Base-by-base conservation (phyloP, 352 stramenopile species). In the Globisporangium perplexum region DNA sequence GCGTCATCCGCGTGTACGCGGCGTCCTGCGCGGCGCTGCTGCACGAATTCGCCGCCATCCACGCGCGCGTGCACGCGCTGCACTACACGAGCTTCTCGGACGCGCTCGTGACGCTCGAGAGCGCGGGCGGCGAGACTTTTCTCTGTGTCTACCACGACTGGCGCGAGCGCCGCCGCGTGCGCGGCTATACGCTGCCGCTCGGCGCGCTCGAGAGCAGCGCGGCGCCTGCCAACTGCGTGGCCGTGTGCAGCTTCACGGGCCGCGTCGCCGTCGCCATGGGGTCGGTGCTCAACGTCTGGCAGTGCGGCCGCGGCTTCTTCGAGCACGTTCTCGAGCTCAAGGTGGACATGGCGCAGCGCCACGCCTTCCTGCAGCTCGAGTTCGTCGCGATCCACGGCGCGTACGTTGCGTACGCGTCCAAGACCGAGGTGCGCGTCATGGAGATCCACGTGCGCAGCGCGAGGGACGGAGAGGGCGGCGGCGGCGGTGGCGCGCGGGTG, bases 71-170 rank as follows among this genome's bases (percentile, higher is more conserved):
- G 50, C 71, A 88, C 53, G 64, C 75, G 41, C 57, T 94, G 61
- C 76, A 88, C 53, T 91, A 92, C 65, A 94, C 83, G 51, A 90
- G 79, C 65, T 92, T 94, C 58, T 90, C 81, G 17, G 83, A 94
- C 59, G 88, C 79, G 51, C 68, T 94, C 36, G 78, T 94, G 61
- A 94, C 83, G 47, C 72, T 94, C 38, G 81, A 94, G 63, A 91
- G 81, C 57, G 68, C 86, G 31, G 78, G 86, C 18, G 73, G 64
- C 14, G 83, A 94, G 64, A 92, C 76, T 4, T 94, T 89, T 49
- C 59, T 94, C 26, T 94, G 83, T 33, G 83, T 94, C 8, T 94
- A 94, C 57, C 83, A 94, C 63, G 83, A 94, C 65, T 94, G 83
- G 83, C 79, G 83, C 30, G 79, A 87, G 63, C 71, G 70, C 38